These are phyloP conservation scores for Mikania micrantha DNA, from an alignment of 129 eudicot genomes.

Conservation along the genomic window DNA sequence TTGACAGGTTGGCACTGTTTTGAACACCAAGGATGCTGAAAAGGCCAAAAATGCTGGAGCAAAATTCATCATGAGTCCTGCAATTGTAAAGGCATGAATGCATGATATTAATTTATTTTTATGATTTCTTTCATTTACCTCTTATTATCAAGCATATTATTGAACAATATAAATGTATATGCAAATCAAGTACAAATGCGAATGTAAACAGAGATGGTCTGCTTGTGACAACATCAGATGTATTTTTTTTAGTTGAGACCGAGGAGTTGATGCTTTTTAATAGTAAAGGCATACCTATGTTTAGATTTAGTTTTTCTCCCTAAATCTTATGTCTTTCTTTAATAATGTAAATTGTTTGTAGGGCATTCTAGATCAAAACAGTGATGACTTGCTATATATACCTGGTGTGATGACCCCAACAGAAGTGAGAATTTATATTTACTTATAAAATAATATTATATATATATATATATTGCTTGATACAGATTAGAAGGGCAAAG, in stretches of 20 bases:
- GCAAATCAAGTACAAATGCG: neutral
- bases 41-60: constrained; percentile 64
- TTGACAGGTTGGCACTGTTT: constrained; percentile 74
- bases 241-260: neutral
- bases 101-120: neutral
- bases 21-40: constrained; percentile 54
- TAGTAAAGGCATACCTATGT: neutral
- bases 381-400: constrained; percentile 51
- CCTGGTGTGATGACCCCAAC: constrained; percentile 96
- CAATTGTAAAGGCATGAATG: constrained; percentile 53
- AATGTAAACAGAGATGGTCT: neutral
- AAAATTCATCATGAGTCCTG: constrained; percentile 94
- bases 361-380: constrained; percentile 50
- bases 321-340: neutral
- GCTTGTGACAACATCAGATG: constrained; percentile 8
- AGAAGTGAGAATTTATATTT: constrained; percentile 39
- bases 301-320: neutral
- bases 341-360: constrained; percentile 20
- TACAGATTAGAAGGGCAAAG: neutral
- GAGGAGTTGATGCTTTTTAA: neutral
- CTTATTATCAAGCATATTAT: neutral
- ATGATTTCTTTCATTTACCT: neutral
- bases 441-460: neutral
- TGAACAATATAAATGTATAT: neutral
- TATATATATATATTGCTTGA: neutral